phyloP scores from a whole-genome alignment of 768 basidiomycete species.

The Tylopilus subfusipes region DNA sequence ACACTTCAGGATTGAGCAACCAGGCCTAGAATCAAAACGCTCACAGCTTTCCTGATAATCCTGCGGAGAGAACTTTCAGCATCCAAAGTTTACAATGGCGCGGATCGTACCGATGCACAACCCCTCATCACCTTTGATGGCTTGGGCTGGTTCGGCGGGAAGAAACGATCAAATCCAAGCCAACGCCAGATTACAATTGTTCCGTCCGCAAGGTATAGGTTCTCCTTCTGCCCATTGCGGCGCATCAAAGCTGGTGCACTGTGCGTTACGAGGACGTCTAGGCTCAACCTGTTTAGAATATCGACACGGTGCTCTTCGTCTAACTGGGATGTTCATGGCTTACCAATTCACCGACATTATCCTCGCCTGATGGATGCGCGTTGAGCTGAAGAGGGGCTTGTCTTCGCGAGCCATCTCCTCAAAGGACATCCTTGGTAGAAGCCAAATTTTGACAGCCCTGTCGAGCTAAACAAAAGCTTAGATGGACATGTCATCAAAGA shows the following conservation, averaged over 20 bases:
- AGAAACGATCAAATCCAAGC: constrained; percentile 63
- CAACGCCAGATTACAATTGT: constrained; percentile 63
- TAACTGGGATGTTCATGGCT: neutral
- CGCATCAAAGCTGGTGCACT: constrained; percentile 52
- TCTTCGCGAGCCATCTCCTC: constrained; percentile 57
- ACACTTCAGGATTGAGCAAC: neutral
- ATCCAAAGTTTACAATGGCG: neutral
- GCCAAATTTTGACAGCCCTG: constrained; percentile 74
- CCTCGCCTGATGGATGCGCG: constrained; percentile 60
- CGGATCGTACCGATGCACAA: constrained; percentile 51
- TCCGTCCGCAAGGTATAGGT: constrained; percentile 41
- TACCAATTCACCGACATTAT: constrained; percentile 66
- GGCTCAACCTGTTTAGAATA: constrained; percentile 43
- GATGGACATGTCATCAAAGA: neutral
- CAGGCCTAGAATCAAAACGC: constrained; percentile 20
- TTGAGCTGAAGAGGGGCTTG: constrained; percentile 72
- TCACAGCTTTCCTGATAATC: constrained; percentile 76
- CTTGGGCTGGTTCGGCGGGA: constrained; percentile 42
- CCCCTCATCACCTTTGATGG: constrained; percentile 46
- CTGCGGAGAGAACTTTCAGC: constrained; percentile 34
- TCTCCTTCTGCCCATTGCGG: constrained; percentile 17
- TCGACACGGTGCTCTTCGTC: neutral
- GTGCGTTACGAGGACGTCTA: constrained; percentile 54
- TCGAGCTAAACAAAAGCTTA: constrained; percentile 50
- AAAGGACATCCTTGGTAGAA: constrained; percentile 39